A percentile compares a stretch with the other conserved stretches of the same genome.
phyloP scores from a whole-genome alignment of 257 asterid species.

The Ocimum tenuiflorum region DNA sequence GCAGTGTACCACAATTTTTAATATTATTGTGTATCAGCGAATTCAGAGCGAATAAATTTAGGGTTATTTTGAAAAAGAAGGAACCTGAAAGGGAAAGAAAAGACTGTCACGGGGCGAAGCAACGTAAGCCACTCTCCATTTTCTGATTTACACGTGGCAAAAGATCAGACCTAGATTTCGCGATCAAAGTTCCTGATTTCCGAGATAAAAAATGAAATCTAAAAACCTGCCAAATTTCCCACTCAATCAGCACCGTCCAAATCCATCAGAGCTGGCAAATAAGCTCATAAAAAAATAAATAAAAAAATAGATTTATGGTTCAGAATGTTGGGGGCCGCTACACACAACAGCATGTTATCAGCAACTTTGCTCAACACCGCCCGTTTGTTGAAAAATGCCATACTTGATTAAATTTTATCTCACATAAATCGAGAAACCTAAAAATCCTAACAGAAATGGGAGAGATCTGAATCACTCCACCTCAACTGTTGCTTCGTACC shows the following conservation, averaged over 20 bases:
- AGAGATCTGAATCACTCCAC: slow-evolving; percentile 19
- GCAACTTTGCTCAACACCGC: background rate
- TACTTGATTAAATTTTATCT: background rate
- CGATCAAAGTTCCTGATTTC: background rate
- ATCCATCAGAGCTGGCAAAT: too few relatives aligned
- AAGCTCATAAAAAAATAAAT: too few relatives aligned
- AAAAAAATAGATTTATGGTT: slow-evolving; percentile 21
- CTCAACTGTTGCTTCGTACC: background rate
- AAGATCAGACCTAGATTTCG: background rate
- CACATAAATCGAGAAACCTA: slow-evolving; percentile 15
- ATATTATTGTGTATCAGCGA: too few relatives aligned
- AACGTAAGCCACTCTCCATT: too few relatives aligned
- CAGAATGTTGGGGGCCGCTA: slow-evolving; percentile 27
- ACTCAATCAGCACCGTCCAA: slow-evolving; percentile 17
- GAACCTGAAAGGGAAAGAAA: too few relatives aligned
- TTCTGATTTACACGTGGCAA: slow-evolving; percentile 18
- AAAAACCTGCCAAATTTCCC: too few relatives aligned
- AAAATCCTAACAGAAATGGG: slow-evolving; percentile 4
- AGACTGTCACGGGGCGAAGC: too few relatives aligned
- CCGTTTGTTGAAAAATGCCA: slow-evolving; percentile 9
- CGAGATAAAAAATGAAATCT: too few relatives aligned
- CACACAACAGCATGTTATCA: slow-evolving; percentile 16
- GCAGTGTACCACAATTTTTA: too few relatives aligned
- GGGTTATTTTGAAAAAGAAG: too few relatives aligned
- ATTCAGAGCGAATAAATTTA: too few relatives aligned